Base-by-base conservation (phyloP, 192 early-diverging fungal genomes). In the Phycomyces nitens region DNA sequence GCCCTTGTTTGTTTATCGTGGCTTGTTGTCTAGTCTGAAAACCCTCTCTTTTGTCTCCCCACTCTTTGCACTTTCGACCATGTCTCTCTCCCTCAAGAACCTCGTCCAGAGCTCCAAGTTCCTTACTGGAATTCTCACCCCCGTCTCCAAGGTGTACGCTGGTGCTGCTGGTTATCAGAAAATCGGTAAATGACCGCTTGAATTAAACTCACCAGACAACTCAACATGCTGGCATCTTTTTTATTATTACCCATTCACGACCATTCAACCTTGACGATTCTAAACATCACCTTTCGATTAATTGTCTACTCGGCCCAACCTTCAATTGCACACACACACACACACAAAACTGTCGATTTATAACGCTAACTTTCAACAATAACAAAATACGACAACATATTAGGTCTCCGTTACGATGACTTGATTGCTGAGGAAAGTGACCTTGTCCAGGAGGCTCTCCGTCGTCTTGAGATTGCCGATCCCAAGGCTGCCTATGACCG, bases 331-430 rank as follows among this genome's bases (percentile, higher is more conserved):
- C 29, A 34, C n/a, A n/a, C n/a, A n/a, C n/a, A n/a, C n/a, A n/a
- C n/a, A n/a, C n/a, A n/a, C n/a, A n/a, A n/a, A n/a, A n/a, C n/a
- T n/a, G n/a, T n/a, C n/a, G n/a, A n/a, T n/a, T n/a, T n/a, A n/a
- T n/a, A n/a, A n/a, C n/a, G n/a, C n/a, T n/a, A n/a, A n/a, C n/a
- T n/a, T n/a, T 34, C 29, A 34, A 34, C 29, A 34, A 34, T 34
- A 34, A 34, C 29, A 34, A 34, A 34, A 34, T 34, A 34, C 29
- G 7, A 34, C 29, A 29, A 27, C n/a, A n/a, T n/a, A n/a, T n/a
- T 49, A 90, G 96, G 96, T 64, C 80, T 98, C 50, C 82, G 84
- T 56, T 92, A 88, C 69, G 96, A 98, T 82, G 96, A 96, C 76
- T 75, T 98, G 51, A 79, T 95, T 75, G 82, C 80, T 29, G 92